Evolutionary conservation across 257 asterid genomes (phyloP), one percentile per base, ranked within the genome.

Genomic region (Solanum lycopersicoides): DNA sequence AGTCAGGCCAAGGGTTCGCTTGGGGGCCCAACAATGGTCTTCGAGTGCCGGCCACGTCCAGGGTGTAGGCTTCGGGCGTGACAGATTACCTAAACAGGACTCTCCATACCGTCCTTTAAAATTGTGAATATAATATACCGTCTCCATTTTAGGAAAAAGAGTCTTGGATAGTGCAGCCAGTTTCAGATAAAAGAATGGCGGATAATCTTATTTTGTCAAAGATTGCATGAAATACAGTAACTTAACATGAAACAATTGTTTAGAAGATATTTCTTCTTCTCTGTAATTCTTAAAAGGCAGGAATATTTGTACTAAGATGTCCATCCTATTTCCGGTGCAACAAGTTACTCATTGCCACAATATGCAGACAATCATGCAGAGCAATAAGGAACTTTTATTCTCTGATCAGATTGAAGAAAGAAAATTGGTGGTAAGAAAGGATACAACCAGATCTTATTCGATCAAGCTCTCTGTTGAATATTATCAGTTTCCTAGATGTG

Each of bases 371-470:
- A 66, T n/a, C 73, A 66, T 66, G 74, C 28, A 35, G n/a, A 72
- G 25, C 18, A 35, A 73, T 35, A 35, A 2, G 47, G 23, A 34
- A 72, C 9, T 7, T 77, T 25, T 4, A 25, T 42, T 77, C 83
- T 7, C 44, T 42, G 23, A 77, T 44, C 14, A 0, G 35, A n/a
- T 15, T 42, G 2, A 77, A 50, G 50, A 2, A 25, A 9, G n/a
- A 65, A 65, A 3, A 5, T 4, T 42, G 42, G 21, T 73, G 42
- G 71, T 53, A 72, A 63, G 82, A 32, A 95, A 93, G 98, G 98
- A 96, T 95, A 96, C 99, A 96, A 3, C 99, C 98, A 16, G 99
- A 95, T 95, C 98, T 92, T 89, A 96, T 95, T 79, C 98, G 92
- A 90, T 96, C 98, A 45, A 96, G 98, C 88, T 95, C 98, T 39